Conservation (phyloP, 768 basidiomycete genomes). For the Amanita exitialis region DNA sequence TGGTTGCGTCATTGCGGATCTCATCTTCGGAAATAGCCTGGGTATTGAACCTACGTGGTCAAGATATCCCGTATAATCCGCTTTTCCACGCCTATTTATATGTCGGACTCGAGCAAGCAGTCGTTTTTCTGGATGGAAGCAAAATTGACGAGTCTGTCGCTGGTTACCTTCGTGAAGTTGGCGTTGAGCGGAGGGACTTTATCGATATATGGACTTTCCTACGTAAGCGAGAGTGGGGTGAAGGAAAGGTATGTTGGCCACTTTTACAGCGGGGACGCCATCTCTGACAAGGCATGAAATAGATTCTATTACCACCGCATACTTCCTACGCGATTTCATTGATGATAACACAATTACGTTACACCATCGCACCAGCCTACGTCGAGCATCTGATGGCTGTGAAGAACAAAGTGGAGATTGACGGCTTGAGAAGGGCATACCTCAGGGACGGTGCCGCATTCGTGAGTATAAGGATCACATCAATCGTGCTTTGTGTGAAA, state of each 20-base stretch:
- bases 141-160: slow-evolving; percentile 54
- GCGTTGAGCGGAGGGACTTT: slow-evolving; percentile 56
- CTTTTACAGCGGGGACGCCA: neutral
- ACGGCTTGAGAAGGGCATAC: slow-evolving; percentile 78
- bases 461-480: slow-evolving; percentile 31
- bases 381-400: slow-evolving; percentile 75
- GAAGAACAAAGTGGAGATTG: slow-evolving; percentile 83
- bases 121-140: slow-evolving; percentile 67
- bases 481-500: neutral
- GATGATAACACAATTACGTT: slow-evolving; percentile 77
- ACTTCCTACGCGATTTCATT: slow-evolving; percentile 79
- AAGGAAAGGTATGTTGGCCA: slow-evolving; percentile 47
- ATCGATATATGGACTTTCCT: slow-evolving; percentile 75
- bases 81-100: slow-evolving; percentile 86
- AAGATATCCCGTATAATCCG: slow-evolving; percentile 87
- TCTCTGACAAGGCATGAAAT: neutral
- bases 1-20: neutral
- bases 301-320: slow-evolving; percentile 62
- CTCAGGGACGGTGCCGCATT: slow-evolving; percentile 83
- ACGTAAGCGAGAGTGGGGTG: slow-evolving; percentile 64
- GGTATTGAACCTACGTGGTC: slow-evolving; percentile 79
- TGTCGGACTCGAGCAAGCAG: slow-evolving; percentile 46
- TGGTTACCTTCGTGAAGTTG: slow-evolving; percentile 46
- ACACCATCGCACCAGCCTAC: slow-evolving; percentile 59
- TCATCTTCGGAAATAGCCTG: slow-evolving; percentile 45